A percentile compares a stretch with the other conserved stretches of the same genome.
Conservation (phyloP, 2,329 filamentous ascomycete genomes). For the Aureobasidium subglaciale region DNA sequence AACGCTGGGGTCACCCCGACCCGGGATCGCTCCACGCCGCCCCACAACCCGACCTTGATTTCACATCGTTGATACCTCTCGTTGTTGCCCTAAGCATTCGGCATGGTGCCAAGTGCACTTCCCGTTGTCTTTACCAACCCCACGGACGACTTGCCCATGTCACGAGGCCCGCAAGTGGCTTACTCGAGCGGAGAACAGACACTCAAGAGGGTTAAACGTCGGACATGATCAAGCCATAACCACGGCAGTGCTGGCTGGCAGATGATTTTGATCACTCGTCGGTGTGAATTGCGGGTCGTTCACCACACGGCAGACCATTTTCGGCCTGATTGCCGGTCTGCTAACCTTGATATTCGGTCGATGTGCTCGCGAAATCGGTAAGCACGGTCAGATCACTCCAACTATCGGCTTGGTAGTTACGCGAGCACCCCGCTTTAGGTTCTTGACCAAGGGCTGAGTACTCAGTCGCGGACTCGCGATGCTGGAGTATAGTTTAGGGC, state of each 20-base stretch:
- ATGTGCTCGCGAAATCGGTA: neutral
- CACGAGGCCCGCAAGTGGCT: slow-evolving; percentile 3
- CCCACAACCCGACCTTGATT: neutral
- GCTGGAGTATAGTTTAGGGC: neutral
- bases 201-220: neutral
- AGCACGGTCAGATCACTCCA: neutral
- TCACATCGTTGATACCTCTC: neutral
- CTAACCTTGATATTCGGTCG: neutral
- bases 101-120: slow-evolving; percentile 1
- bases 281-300: neutral
- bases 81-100: neutral
- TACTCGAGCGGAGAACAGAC: neutral
- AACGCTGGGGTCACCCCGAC: neutral
- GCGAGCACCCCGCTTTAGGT: slow-evolving; percentile 5
- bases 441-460: neutral
- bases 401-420: neutral
- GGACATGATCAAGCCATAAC: neutral
- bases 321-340: neutral
- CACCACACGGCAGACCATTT: neutral
- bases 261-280: neutral
- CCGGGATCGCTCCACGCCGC: neutral
- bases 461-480: neutral
- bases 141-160: neutral
- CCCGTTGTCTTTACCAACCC: slow-evolving; percentile 8
- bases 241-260: neutral